Percentiles rank a stretch among this genome's conserved stretches.
Conservation (phyloP, 805 yeast genomes). For the Schizosaccharomyces japonicus region DNA sequence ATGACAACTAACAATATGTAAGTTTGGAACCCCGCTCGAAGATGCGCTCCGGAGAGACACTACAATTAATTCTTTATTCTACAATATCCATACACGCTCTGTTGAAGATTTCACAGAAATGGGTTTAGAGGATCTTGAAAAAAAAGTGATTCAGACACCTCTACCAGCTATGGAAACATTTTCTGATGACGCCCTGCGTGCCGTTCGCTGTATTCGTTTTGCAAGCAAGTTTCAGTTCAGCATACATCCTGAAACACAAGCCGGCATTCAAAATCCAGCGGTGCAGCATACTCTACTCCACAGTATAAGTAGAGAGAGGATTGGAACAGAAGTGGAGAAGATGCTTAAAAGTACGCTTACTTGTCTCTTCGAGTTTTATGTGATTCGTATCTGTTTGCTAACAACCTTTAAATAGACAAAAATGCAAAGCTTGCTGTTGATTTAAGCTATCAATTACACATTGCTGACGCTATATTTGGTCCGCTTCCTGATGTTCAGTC, state of each 20-base stretch:
- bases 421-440: not conserved
- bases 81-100: slow-evolving; percentile 39
- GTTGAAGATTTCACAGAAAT: slow-evolving; percentile 68
- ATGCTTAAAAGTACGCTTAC: slow-evolving; percentile 22
- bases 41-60: slow-evolving; percentile 92
- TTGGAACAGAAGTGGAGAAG: slow-evolving; percentile 67
- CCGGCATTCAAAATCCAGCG: slow-evolving; percentile 37
- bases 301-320: slow-evolving; percentile 73
- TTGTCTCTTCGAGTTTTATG: slow-evolving; percentile 10
- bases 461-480: not conserved
- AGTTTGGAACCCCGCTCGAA: slow-evolving; percentile 72
- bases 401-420: not conserved
- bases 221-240: slow-evolving; percentile 52
- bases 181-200: slow-evolving; percentile 80
- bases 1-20: slow-evolving; percentile 60
- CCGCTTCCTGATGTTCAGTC: no score
- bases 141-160: slow-evolving; percentile 69
- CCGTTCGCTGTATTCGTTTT: slow-evolving; percentile 63
- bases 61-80: slow-evolving; percentile 76
- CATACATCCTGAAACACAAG: slow-evolving; percentile 31
- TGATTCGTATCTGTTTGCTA: slow-evolving; percentile 7
- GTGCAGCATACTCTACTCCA: slow-evolving; percentile 35
- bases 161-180: slow-evolving; percentile 66
- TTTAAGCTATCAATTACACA: not conserved
- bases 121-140: slow-evolving; percentile 49